Evolutionary conservation across 2,329 filamentous ascomycete genomes (phyloP).

Genomic region (Sarocladium kiliense): DNA sequence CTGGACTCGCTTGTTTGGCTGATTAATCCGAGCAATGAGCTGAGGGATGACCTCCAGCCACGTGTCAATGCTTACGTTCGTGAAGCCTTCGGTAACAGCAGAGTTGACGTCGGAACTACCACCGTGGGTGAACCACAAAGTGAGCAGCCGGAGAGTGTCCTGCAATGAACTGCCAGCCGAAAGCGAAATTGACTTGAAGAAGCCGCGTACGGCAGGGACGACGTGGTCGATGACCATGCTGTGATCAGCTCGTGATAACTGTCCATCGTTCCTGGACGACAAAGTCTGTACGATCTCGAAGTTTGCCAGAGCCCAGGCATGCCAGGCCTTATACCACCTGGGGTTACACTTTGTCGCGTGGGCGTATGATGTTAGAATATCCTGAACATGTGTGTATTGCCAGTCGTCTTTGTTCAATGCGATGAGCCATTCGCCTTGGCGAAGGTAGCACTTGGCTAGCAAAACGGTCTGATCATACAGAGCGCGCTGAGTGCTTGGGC

Average conservation of each 20-base stretch:
- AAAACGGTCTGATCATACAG: slow-evolving; percentile 61
- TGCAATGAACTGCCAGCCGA: slow-evolving; percentile 91
- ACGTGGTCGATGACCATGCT: slow-evolving; percentile 78
- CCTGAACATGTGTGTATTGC: slow-evolving; percentile 79
- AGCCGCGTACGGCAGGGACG: slow-evolving; percentile 88
- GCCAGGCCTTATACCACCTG: slow-evolving; percentile 98
- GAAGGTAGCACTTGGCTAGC: slow-evolving; percentile 90
- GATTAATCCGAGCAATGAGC: slow-evolving; percentile 94
- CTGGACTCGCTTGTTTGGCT: slow-evolving; percentile 83
- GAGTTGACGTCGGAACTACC: slow-evolving; percentile 81
- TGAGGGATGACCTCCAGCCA: slow-evolving; percentile 99
- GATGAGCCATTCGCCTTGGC: slow-evolving; percentile 95
- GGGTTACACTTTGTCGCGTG: slow-evolving; percentile 92
- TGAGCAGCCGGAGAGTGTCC: slow-evolving; percentile 86
- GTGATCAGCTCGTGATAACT: slow-evolving; percentile 43
- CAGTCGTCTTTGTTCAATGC: slow-evolving; percentile 81
- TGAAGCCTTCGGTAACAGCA: slow-evolving; percentile 85
- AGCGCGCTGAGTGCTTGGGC: slow-evolving; percentile 45
- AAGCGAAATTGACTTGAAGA: slow-evolving; percentile 94
- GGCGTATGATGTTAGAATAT: slow-evolving; percentile 85
- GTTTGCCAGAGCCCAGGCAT: slow-evolving; percentile 96
- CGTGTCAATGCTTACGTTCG: slow-evolving; percentile 89
- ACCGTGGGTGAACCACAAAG: slow-evolving; percentile 94
- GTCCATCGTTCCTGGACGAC: slow-evolving; percentile 58
- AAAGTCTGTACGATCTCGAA: slow-evolving; percentile 94